Conservation (phyloP, 2,329 filamentous ascomycete species). For the Cercospora nicotianae region DNA sequence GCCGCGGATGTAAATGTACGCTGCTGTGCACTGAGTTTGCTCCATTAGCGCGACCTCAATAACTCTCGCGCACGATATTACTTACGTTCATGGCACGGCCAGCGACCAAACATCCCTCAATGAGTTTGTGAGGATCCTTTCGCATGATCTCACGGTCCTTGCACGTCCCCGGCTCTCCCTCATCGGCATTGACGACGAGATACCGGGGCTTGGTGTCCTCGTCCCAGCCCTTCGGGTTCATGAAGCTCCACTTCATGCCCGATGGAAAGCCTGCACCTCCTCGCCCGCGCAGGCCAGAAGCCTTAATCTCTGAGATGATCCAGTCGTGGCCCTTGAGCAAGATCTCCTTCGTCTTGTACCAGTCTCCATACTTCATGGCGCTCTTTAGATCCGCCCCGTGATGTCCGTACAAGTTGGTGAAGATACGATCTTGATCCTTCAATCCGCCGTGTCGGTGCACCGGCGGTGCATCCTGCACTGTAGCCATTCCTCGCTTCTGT, state of each 20-base stretch:
- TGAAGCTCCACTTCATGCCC: conserved; percentile 96
- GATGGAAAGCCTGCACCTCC: conserved; percentile 98
- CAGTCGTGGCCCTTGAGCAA: conserved; percentile 95
- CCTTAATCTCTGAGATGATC: conserved; percentile 97
- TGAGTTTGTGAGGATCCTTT: conserved; percentile 98
- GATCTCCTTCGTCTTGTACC: conserved; percentile 99
- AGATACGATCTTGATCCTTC: conserved; percentile 96
- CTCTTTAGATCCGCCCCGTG: conserved; percentile 88
- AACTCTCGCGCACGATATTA: background rate
- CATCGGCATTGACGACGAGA: conserved; percentile 96
- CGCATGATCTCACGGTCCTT: conserved; percentile 99
- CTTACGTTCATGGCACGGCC: conserved; percentile 88
- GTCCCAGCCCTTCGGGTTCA: conserved; percentile 99
- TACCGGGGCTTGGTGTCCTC: conserved; percentile 96
- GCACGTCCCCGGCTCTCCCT: conserved; percentile 98
- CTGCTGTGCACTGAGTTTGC: conserved; percentile 67
- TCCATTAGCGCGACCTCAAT: background rate
- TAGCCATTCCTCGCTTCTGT: conserved; percentile 67
- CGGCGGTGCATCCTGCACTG: conserved; percentile 53
- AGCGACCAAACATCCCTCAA: conserved; percentile 94
- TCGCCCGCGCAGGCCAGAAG: conserved; percentile 90
- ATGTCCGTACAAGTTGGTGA: conserved; percentile 96
- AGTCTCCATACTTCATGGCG: conserved; percentile 97
- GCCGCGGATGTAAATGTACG: conserved; percentile 99
- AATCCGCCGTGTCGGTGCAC: conserved; percentile 78